Percentiles rank a stretch among this genome's conserved stretches.
phyloP scores from a whole-genome alignment of 345 rosid genomes.

The Turnera subulata region DNA sequence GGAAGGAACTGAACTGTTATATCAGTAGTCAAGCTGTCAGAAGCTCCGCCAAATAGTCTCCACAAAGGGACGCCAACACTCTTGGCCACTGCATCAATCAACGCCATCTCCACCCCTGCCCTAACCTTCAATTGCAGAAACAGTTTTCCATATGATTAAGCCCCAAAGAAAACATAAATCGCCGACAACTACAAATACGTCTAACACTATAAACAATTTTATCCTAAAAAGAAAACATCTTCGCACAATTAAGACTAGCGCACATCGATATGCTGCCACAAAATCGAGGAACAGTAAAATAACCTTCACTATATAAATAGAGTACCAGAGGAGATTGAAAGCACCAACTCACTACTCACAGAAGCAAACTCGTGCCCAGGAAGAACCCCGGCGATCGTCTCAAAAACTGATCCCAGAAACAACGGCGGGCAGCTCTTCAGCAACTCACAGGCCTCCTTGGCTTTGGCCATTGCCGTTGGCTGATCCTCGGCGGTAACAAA shows the following conservation, averaged over 20 bases:
- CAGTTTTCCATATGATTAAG: constrained; percentile 22
- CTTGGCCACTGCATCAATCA: constrained; percentile 82
- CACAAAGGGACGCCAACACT: constrained; percentile 65
- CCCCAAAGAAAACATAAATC: neutral
- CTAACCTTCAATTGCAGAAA: constrained; percentile 58
- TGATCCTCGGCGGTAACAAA: constrained; percentile 90
- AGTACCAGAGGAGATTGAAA: neutral
- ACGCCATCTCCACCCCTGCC: constrained; percentile 90
- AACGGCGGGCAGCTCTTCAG: constrained; percentile 40
- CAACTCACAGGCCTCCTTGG: constrained; percentile 57
- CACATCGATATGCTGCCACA: neutral
- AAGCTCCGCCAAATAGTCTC: constrained; percentile 86
- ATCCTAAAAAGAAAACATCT: no score
- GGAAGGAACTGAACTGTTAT: constrained; percentile 68
- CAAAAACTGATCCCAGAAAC: constrained; percentile 39
- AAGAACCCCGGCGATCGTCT: constrained; percentile 40
- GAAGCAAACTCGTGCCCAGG: constrained; percentile 81
- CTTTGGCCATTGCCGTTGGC: constrained; percentile 51
- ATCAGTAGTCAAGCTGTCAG: constrained; percentile 64
- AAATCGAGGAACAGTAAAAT: neutral
- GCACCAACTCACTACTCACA: constrained; percentile 36
- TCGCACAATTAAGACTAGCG: no score
- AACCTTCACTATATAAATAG: constrained; percentile 1
- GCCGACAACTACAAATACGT: neutral
- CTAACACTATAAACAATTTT: neutral